phyloP scores from a whole-genome alignment of 176 grass and related monocot genomes.

The Eleusine indica region DNA sequence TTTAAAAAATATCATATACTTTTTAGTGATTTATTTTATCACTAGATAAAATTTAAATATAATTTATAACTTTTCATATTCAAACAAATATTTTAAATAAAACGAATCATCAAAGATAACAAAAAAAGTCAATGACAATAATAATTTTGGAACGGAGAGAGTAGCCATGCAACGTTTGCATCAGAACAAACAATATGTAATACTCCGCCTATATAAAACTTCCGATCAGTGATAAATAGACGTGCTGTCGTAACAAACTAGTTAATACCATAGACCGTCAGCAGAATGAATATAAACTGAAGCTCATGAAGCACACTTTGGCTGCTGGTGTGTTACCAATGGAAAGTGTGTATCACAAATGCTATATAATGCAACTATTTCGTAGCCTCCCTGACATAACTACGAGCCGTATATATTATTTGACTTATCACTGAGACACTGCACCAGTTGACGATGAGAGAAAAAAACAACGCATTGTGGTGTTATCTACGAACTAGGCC shows the following conservation, averaged over 20 bases:
- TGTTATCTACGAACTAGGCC: constrained; percentile 47
- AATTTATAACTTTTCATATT: no score
- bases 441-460: neutral
- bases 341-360: neutral
- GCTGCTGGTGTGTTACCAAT: neutral
- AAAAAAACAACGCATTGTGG: constrained; percentile 7
- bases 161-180: neutral
- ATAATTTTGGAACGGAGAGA: no score
- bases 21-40: no score
- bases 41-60: no score
- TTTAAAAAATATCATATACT: no score
- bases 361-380: neutral
- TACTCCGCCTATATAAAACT: neutral
- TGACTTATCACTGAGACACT: neutral
- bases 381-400: neutral
- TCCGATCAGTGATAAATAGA: neutral
- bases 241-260: neutral
- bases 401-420: neutral
- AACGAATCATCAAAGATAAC: no score
- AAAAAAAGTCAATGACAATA: no score
- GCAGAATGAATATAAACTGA: neutral
- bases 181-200: neutral
- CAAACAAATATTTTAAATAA: no score
- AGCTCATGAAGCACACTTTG: neutral
- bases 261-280: neutral